phyloP scores from a whole-genome alignment of 352 stramenopile species.

The Thraustotheca clavata region DNA sequence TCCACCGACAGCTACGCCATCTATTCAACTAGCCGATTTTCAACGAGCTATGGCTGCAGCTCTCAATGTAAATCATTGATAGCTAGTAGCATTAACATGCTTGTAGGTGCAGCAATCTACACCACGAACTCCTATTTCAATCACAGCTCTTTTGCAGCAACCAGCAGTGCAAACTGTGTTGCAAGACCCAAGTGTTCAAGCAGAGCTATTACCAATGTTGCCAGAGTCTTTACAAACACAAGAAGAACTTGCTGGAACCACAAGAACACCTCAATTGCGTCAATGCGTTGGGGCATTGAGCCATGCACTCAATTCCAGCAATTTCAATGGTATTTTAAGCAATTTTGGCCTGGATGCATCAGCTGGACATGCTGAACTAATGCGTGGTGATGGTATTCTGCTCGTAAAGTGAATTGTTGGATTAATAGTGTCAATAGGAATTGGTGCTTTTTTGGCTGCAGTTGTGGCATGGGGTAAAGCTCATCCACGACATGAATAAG shows the following conservation, averaged over 20 bases:
- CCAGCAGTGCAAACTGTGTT: conserved; percentile 1
- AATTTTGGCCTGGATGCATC: conserved; percentile 84
- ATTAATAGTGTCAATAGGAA: conserved; percentile 27
- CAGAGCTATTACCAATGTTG: conserved; percentile 9
- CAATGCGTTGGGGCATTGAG: conserved; percentile 83
- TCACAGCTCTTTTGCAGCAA: conserved; percentile 9
- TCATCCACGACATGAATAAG: too few relatives aligned
- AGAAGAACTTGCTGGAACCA: conserved; percentile 15
- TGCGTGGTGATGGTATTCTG: conserved; percentile 74
- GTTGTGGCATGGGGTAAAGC: conserved; percentile 65
- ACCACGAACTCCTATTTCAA: conserved; percentile 34
- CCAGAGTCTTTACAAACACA: conserved; percentile 8
- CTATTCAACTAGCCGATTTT: conserved; percentile 42
- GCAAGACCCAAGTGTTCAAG: conserved; percentile 13
- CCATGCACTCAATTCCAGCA: conserved; percentile 77
- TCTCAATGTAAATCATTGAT: background rate
- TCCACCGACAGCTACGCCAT: background rate
- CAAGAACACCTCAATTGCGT: conserved; percentile 78
- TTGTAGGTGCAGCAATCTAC: conserved; percentile 56
- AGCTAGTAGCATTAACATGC: conserved; percentile 27
- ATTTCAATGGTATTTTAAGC: conserved; percentile 84
- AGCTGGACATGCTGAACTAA: conserved; percentile 68
- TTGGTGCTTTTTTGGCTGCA: conserved; percentile 66
- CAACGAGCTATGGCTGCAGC: conserved; percentile 81
- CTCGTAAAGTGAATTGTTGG: conserved; percentile 8